Percentiles rank a stretch among this genome's conserved stretches.
These are phyloP conservation scores for Ciborinia camelliae DNA, from an alignment of 2,329 filamentous ascomycete genomes.

Conservation along the genomic window DNA sequence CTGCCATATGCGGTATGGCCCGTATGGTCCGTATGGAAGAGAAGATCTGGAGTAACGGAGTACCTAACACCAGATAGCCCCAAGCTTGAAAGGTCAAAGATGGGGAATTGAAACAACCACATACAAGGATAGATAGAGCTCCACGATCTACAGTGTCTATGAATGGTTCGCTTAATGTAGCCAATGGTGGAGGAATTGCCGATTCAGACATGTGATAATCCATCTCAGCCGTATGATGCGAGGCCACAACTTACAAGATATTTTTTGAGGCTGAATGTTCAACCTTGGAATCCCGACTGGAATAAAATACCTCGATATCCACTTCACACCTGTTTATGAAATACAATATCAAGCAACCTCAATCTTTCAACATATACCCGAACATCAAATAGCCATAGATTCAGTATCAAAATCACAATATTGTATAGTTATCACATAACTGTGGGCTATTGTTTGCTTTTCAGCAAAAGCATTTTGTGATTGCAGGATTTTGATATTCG, in stretches of 20 bases:
- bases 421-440: not conserved
- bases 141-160: too few species aligned
- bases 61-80: too few species aligned
- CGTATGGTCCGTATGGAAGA: too few species aligned
- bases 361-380: not conserved
- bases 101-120: not conserved
- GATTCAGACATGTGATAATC: not conserved
- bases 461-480: not conserved
- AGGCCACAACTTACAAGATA: conserved; percentile 2
- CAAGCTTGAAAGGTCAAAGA: not conserved
- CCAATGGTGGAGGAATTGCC: not conserved
- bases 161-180: not conserved
- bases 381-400: not conserved
- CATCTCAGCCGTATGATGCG: not conserved
- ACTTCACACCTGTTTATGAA: too few species aligned
- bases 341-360: too few species aligned
- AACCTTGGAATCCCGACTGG: too few species aligned
- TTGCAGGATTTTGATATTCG: not conserved
- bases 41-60: too few species aligned
- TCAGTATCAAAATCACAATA: not conserved
- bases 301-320: too few species aligned
- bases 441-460: not conserved
- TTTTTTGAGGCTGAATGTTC: not conserved
- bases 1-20: too few species aligned
- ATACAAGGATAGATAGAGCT: too few species aligned